Evolutionary conservation across 306 rosid genomes (phyloP), one percentile per base, ranked within the genome.

Genomic region (Begonia loranthoides): DNA sequence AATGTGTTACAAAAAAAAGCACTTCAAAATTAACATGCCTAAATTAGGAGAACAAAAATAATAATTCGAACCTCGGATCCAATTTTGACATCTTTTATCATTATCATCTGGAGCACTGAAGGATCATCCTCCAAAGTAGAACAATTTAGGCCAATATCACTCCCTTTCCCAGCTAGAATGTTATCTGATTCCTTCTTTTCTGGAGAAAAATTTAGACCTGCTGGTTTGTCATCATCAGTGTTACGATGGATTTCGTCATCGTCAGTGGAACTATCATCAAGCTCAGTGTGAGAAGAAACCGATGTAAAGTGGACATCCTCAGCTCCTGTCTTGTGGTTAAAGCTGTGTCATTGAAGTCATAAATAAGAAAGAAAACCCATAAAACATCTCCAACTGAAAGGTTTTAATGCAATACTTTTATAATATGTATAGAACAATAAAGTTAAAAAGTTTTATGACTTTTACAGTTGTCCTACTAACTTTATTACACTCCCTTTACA

Each of bases 221-320:
- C 56, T 34, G 24, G 61, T 45, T 59, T 39, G 6, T 9, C 5
- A 15, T 46, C 9, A 0, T 74, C 82, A n/a, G 41, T 12, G 39
- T 60, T 15, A 17, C 41, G 50, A 60, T 39, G 41, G 9, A 60
- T 49, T 38, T 50, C 64, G 21, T 21, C 50, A 17, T 17, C 17
- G 24, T n/a, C 6, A 6, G 56, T 9, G 41, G 64, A 15, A 60
- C 64, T 50, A 41, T 47, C 4, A 0, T 78, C 83, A 24, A 82
- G 63, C 22, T 68, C 80, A 48, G 51, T 0, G 45, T 78, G 68
- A 61, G 79, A 72, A 54, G 94, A 51, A 38, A 65, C 65, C 13
- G 78, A 66, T 9, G 87, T 79, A 67, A 89, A 68, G 71, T 82
- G 97, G 21, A 89, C 87, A 74, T 90, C 90, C 73, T 85, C 97